Evolutionary conservation across 75 land plant genomes (phyloP).

Genomic region (Selaginella moellendorffii): DNA sequence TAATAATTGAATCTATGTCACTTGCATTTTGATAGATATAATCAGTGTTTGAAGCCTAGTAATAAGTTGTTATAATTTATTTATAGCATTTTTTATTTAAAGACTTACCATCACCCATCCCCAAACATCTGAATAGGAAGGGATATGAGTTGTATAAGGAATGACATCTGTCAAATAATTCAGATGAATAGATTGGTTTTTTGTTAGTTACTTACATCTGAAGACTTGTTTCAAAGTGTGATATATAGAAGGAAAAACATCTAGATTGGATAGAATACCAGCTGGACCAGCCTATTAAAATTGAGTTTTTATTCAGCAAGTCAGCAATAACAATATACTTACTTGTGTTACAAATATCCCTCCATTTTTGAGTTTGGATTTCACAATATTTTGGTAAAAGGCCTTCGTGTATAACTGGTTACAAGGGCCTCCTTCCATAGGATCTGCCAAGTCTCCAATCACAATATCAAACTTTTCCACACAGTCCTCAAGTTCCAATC

Average conservation of each 20-base stretch:
- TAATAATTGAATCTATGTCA: background rate
- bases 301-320: too few relatives aligned
- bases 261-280: constrained; percentile 67
- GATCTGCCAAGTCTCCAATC: constrained; percentile 90
- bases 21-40: background rate
- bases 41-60: background rate
- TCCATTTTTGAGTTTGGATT: constrained; percentile 46
- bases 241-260: constrained; percentile 84
- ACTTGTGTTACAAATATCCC: constrained; percentile 97
- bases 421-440: constrained; percentile 94
- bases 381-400: constrained; percentile 61
- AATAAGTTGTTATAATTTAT: too few relatives aligned
- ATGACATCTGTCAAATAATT: constrained; percentile 2
- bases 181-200: too few relatives aligned
- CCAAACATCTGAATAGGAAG: background rate
- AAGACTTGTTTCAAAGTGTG: constrained; percentile 85
- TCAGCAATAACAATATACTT: too few relatives aligned
- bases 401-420: constrained; percentile 80
- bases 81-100: background rate
- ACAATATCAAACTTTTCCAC: constrained; percentile 67
- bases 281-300: constrained; percentile 70
- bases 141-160: constrained; percentile 6
- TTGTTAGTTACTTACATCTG: constrained; percentile 38
- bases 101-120: constrained; percentile 11
- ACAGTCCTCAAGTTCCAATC: constrained; percentile 54